Evolutionary conservation across 371 early-diverging fungal species (phyloP), one percentile per base, ranked within the genome.

Genomic region (Thermomucor indicae-seudaticae): DNA sequence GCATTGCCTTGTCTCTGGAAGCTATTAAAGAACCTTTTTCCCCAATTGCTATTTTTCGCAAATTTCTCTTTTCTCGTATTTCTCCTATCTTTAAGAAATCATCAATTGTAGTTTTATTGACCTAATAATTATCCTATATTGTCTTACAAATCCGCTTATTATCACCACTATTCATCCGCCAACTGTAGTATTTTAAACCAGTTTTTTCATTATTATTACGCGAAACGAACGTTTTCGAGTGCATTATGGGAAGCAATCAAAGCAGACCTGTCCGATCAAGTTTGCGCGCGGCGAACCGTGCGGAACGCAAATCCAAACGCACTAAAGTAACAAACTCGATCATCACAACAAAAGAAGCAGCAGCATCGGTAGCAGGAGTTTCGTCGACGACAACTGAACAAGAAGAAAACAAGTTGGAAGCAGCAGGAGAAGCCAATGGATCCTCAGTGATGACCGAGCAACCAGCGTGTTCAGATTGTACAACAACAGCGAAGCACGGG

Each of bases 401-500:
- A 32, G 12, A 39, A 39, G 39, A 16, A 41, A 20, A 11, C 20
- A 14, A 10, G 14, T 10, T 14, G 7, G 14, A 7, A 32, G 14
- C 32, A 32, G 32, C 32, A 41, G 19, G 38, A 38, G 38, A 38
- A 6, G 32, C 32, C 32, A 32, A 32, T 32, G 32, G 32, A 32
- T 10, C 7, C 10, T 14, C 20, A 5, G 17, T 20, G 24, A 41
- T 8, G 35, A 32, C 47, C 47, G 47, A 47, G 47, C 47, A 30
- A 34, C 29, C 43, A 43, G 25, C 31, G 34, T 43, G 42, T 43
- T 51, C 34, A 51, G 43, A 44, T 51, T 54, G 54, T 54, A 47
- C 54, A 54, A 54, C 54, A n/a, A n/a, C n/a, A n/a, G n/a, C n/a
- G 23, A 54, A 43, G 47, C 48, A 47, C 54, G 54, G 54, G 54